A percentile compares a stretch with the other conserved stretches of the same genome.
phyloP scores from a whole-genome alignment of 1,139 yeast genomes.

The Geotrichum siamense region DNA sequence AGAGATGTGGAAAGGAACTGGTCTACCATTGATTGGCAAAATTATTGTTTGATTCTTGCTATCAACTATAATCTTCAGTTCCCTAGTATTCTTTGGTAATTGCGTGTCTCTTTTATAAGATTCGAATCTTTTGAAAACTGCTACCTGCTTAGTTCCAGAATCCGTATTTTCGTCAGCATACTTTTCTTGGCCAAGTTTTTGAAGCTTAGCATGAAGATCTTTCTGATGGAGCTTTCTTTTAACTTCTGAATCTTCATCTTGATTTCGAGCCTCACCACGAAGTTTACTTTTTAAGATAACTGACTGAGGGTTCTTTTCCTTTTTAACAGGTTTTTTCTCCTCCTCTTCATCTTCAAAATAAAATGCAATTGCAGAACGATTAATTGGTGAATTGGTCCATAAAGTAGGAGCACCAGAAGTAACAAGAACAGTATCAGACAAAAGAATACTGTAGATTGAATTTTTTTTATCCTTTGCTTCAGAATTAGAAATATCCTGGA shows the following conservation, averaged over 20 bases:
- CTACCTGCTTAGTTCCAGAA: conserved; percentile 62
- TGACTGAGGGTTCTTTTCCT: conserved; percentile 21
- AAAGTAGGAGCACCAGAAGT: conserved; percentile 48
- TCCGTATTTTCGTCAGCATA: conserved; percentile 30
- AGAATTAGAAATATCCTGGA: conserved; percentile 46
- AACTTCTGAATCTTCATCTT: conserved; percentile 71
- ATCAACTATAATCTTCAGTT: conserved; percentile 81
- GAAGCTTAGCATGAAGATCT: conserved; percentile 76
- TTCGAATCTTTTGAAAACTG: conserved; percentile 84
- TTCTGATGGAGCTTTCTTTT: conserved; percentile 77
- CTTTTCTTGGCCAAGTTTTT: conserved; percentile 58
- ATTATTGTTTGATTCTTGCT: conserved; percentile 81
- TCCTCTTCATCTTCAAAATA: conserved; percentile 63
- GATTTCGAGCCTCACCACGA: conserved; percentile 63
- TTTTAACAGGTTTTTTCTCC: conserved; percentile 21
- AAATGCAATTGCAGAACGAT: conserved; percentile 69
- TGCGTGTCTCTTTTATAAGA: conserved; percentile 91
- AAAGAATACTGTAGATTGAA: conserved; percentile 56
- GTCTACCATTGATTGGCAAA: conserved; percentile 89
- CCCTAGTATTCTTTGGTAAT: conserved; percentile 75
- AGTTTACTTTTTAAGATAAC: conserved; percentile 65
- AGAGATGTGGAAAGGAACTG: conserved; percentile 95
- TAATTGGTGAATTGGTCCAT: conserved; percentile 69
- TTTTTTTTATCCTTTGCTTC: conserved; percentile 42
- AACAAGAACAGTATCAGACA: conserved; percentile 79